phyloP scores from a whole-genome alignment of 495 filamentous ascomycete genomes.

The Talaromyces wortmannii region DNA sequence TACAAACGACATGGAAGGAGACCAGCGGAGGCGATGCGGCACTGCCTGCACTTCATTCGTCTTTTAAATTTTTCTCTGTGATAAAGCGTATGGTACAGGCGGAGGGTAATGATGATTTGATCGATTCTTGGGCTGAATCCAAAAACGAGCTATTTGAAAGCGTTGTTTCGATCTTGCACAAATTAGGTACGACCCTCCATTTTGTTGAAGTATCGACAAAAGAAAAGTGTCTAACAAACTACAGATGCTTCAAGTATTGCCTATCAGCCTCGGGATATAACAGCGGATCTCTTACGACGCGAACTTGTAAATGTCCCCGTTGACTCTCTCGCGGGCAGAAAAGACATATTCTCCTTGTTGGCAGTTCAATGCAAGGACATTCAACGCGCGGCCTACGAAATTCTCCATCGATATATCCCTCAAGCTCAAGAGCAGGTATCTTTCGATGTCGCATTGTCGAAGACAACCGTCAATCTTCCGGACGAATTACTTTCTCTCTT shows the following conservation, averaged over 20 bases:
- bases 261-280: slow-evolving; percentile 59
- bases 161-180: slow-evolving; percentile 46
- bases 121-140: slow-evolving; percentile 59
- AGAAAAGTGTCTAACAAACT: slow-evolving; percentile 7
- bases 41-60: slow-evolving; percentile 58
- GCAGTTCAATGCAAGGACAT: slow-evolving; percentile 67
- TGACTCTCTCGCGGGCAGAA: slow-evolving; percentile 46
- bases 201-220: background rate
- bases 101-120: slow-evolving; percentile 74
- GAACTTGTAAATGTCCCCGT: slow-evolving; percentile 53
- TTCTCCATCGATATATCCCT: slow-evolving; percentile 74
- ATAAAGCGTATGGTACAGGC: slow-evolving; percentile 46
- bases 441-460: slow-evolving; percentile 71
- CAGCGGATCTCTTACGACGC: slow-evolving; percentile 61
- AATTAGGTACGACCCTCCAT: slow-evolving; percentile 25
- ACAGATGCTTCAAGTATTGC: slow-evolving; percentile 42
- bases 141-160: slow-evolving; percentile 39
- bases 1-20: slow-evolving; percentile 48
- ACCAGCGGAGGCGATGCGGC: slow-evolving; percentile 33
- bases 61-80: slow-evolving; percentile 61
- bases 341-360: slow-evolving; percentile 62
- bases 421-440: slow-evolving; percentile 74
- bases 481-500: slow-evolving; percentile 67
- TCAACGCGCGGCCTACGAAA: slow-evolving; percentile 71
- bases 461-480: slow-evolving; percentile 57